Evolutionary conservation across 768 basidiomycete species (phyloP), one percentile per base, ranked within the genome.

Genomic region (Suillus americanus): DNA sequence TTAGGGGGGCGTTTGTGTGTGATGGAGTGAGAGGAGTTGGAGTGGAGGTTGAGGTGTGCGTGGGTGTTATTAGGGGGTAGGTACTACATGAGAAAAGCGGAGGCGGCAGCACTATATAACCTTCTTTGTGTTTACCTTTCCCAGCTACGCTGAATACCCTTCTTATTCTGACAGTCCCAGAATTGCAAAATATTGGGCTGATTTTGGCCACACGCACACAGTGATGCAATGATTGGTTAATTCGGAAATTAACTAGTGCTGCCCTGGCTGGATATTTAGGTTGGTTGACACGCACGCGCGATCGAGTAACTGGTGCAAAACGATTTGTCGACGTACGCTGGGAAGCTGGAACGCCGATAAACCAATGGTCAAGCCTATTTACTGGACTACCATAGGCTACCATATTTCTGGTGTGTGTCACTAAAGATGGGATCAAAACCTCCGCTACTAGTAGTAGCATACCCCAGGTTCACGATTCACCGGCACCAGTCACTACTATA

Each of bases 61-160:
- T 93, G 28, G 91, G 91, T 3, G 81, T 92, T 65, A 87, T 92
- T 40, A 79, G 86, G 63, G 89, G 85, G 12, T 89, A 59, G 40
- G 40, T 25, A 2, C 2, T 25, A 2, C 2, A 18, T 28, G 16
- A 16, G 25, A 16, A 20, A 45, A 3, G 5, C 37, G 50, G 50
- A 28, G 25, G 48, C 13, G 3, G 48, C 25, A 28, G 48, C 25
- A 6, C 50, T 8, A 30, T 51, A 51, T 51, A 51, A 28, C 16
- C 28, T 51, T 51, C 48, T 51, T 28, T 51, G 16, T 30, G 14
- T 51, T 18, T 30, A 51, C 28, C 50, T 51, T 51, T 18, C 16
- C 28, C 28, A 30, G 50, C 28, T 51, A 18, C 16, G 50, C 28
- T 51, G 28, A 51, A 51, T 51, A 51, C 50, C 28, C 28, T 51